A percentile compares a stretch with the other conserved stretches of the same genome.
phyloP scores from a whole-genome alignment of 2,329 filamentous ascomycete species.

The Pyrenochaeta sp. region DNA sequence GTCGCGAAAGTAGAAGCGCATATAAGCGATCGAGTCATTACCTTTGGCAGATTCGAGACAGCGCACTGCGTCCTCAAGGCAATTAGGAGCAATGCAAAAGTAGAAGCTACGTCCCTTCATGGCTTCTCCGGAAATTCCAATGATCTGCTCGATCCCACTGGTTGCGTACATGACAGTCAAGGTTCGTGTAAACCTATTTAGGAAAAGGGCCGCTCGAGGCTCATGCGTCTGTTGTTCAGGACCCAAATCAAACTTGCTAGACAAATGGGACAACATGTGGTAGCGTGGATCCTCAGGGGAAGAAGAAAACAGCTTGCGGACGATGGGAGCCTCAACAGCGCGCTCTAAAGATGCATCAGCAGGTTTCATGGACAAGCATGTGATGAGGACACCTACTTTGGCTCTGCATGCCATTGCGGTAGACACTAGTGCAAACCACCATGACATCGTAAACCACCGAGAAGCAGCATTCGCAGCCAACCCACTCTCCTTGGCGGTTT shows the following conservation, averaged over 20 bases:
- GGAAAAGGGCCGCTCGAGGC: slow-evolving; percentile 81
- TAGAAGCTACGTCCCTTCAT: slow-evolving; percentile 84
- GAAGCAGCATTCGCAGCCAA: slow-evolving; percentile 87
- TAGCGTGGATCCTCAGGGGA: slow-evolving; percentile 85
- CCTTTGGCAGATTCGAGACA: slow-evolving; percentile 86
- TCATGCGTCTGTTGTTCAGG: slow-evolving; percentile 69
- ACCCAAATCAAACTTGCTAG: slow-evolving; percentile 74
- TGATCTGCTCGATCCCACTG: slow-evolving; percentile 74
- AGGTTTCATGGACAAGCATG: background rate
- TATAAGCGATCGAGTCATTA: slow-evolving; percentile 89
- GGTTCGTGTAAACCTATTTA: slow-evolving; percentile 85
- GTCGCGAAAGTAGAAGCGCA: slow-evolving; percentile 85
- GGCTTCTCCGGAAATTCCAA: slow-evolving; percentile 73
- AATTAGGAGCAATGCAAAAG: slow-evolving; percentile 81
- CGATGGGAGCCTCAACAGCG: slow-evolving; percentile 77
- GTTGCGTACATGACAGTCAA: slow-evolving; percentile 88
- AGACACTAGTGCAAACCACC: slow-evolving; percentile 83
- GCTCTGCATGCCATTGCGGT: slow-evolving; percentile 71
- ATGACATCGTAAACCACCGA: slow-evolving; percentile 88
- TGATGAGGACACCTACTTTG: slow-evolving; percentile 70
- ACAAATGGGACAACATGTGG: slow-evolving; percentile 87
- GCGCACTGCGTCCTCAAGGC: slow-evolving; percentile 76
- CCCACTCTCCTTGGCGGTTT: slow-evolving; percentile 73
- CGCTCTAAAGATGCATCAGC: slow-evolving; percentile 64
- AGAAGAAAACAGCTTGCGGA: slow-evolving; percentile 80